Base-by-base conservation (phyloP, 345 rosid genomes). In the Balakata baccata region DNA sequence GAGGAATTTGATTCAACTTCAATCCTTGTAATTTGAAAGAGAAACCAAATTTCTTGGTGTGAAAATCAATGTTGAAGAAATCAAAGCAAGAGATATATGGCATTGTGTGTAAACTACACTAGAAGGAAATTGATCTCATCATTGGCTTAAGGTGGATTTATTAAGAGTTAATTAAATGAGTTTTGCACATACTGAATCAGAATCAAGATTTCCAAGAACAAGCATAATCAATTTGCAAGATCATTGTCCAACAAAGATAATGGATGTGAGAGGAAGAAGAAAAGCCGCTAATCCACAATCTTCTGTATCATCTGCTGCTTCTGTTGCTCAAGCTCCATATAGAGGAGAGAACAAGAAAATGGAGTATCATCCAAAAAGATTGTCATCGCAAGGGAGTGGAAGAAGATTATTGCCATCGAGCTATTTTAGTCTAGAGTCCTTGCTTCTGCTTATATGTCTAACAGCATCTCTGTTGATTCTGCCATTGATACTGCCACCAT, bases 401-500 rank as follows among this genome's bases (percentile, higher is more conserved):
- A 79, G 82, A 64, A 84, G 78, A 71, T 63, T 87, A 77, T 65
- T 85, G 20, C 62, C 84, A 6, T 74, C 85, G 7, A 82, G 86
- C 77, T 83, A 87, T 65, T 90, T 86, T 79, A 88, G 94, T 84
- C 46, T 89, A 79, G 89, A 86, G 25, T 86, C 97, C 12, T 67
- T 87, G 79, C 71, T 86, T 56, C 14, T 90, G 61, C 85, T 92
- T 51, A 43, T 87, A 16, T 82, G 91, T 72, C 81, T 92, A 18
- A 90, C 97, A 5, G 91, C 84, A 7, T 90, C 91, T 0, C 77
- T 92, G 71, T 80, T 92, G 84, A 81, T 92, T 68, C 85, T 92
- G n/a, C 97, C 97, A 1, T 66, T 92, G 86, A 75, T 92, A 34
- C 90, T 92, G 6, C 96, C 96, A 0, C 97, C 96, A 3, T 76